phyloP scores from a whole-genome alignment of 2,329 filamentous ascomycete genomes.

The Xylariaceae sp. region DNA sequence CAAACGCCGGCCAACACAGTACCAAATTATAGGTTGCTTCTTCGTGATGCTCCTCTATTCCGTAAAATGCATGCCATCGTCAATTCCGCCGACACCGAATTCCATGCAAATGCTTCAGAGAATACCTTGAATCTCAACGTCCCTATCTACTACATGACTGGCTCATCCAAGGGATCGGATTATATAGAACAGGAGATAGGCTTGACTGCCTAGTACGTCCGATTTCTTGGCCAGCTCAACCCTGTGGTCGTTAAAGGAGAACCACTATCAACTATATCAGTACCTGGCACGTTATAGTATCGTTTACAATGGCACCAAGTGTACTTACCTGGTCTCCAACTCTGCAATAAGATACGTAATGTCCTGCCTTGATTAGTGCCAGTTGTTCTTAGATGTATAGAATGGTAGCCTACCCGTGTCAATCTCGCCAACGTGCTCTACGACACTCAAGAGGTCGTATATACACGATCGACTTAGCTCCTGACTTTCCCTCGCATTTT shows the following conservation, averaged over 20 bases:
- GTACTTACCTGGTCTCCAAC: conserved; percentile 71
- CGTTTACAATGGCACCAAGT: background rate
- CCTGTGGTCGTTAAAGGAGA: conserved; percentile 93
- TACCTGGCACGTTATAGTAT: background rate
- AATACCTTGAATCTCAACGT: background rate
- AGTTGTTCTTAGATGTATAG: background rate
- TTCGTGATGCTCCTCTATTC: conserved; percentile 32
- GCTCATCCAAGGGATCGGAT: conserved; percentile 56
- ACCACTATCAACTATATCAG: conserved; percentile 67
- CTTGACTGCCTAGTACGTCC: conserved; percentile 84
- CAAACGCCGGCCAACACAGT: conserved; percentile 20
- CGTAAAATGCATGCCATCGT: conserved; percentile 21
- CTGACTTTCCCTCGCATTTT: conserved; percentile 56
- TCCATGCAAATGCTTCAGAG: conserved; percentile 37
- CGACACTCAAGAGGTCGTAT: conserved; percentile 87
- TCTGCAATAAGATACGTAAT: conserved; percentile 88
- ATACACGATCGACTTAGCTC: conserved; percentile 70
- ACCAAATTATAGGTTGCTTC: background rate
- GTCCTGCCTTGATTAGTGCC: conserved; percentile 51
- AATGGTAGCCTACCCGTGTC: conserved; percentile 67
- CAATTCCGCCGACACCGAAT: conserved; percentile 21
- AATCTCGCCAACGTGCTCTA: conserved; percentile 92
- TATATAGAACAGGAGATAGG: conserved; percentile 90
- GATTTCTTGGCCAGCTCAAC: conserved; percentile 83
- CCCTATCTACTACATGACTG: background rate